Conservation (phyloP, 805 yeast genomes). For the Wickerhamiella galacta region DNA sequence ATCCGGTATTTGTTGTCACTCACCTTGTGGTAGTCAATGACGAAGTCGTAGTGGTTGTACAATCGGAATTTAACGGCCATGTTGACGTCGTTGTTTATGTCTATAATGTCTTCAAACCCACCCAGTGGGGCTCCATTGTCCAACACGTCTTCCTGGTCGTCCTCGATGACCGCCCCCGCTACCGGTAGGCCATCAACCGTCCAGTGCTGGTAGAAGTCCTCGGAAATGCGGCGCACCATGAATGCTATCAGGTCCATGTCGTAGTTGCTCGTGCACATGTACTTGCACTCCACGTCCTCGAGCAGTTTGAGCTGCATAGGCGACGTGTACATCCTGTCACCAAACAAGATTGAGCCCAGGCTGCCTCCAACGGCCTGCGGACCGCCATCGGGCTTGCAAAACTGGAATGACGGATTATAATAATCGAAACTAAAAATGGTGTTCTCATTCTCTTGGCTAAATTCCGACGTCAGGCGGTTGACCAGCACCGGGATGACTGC, state of each 20-base stretch:
- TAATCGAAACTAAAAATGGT: conserved; percentile 26
- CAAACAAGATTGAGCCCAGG: conserved; percentile 82
- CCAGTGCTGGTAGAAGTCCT: conserved; percentile 85
- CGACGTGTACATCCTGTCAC: conserved; percentile 87
- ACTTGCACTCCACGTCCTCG: conserved; percentile 47
- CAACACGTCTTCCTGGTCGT: conserved; percentile 40
- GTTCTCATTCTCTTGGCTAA: conserved; percentile 18
- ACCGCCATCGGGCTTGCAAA: conserved; percentile 61
- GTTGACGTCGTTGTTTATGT: neutral
- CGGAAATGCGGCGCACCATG: conserved; percentile 60
- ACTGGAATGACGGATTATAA: conserved; percentile 67
- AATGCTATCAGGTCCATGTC: conserved; percentile 53
- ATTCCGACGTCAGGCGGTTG: conserved; percentile 76
- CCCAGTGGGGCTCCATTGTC: conserved; percentile 23
- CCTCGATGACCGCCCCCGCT: conserved; percentile 38
- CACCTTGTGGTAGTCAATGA: conserved; percentile 69
- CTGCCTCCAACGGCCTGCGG: conserved; percentile 64
- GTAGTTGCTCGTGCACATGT: conserved; percentile 46
- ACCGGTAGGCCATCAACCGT: conserved; percentile 89
- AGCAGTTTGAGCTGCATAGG: conserved; percentile 74
- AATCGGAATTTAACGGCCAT: conserved; percentile 16
- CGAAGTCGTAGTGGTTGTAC: conserved; percentile 65
- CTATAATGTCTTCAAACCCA: conserved; percentile 7
- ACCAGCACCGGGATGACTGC: conserved; percentile 66
- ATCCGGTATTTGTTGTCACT: conserved; percentile 56